Percentiles rank a stretch among this genome's conserved stretches.
These are phyloP conservation scores for Fusarium compactum DNA, from an alignment of 2,329 filamentous ascomycete species.

Conservation along the genomic window DNA sequence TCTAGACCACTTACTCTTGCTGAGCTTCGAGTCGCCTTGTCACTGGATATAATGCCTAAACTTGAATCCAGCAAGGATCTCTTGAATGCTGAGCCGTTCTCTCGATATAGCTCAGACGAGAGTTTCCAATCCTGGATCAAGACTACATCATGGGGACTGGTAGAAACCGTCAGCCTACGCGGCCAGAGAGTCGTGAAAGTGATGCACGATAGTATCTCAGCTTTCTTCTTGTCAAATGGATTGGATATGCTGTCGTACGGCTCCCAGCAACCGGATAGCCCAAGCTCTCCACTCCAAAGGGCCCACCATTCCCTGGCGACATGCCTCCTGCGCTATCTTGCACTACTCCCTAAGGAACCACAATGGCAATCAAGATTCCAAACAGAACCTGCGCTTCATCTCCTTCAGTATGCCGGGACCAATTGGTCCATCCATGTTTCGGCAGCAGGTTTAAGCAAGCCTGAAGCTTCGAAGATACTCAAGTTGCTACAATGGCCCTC, in stretches of 20 bases:
- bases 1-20: not conserved
- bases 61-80: not conserved
- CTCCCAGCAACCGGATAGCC: not conserved
- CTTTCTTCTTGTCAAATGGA: constrained; percentile 1
- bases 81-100: not conserved
- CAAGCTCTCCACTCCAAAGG: not conserved
- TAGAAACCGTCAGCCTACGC: not conserved
- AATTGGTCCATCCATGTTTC: constrained; percentile 1
- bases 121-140: constrained; percentile 14
- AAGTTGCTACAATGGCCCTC: constrained; percentile 6
- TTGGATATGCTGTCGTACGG: not conserved
- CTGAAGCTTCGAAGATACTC: constrained; percentile 1
- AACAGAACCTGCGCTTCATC: not conserved
- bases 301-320: not conserved
- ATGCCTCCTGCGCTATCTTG: not conserved
- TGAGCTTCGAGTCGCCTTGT: not conserved
- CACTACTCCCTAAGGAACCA: constrained; percentile 3
- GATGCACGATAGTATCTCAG: not conserved
- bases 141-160: constrained; percentile 2
- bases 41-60: not conserved
- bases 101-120: not conserved
- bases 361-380: not conserved
- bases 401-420: not conserved
- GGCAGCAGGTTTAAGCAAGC: not conserved
- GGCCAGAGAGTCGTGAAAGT: not conserved